Base-by-base conservation (phyloP, 169 alveolate genomes). In the Plasmodium coatneyi region DNA sequence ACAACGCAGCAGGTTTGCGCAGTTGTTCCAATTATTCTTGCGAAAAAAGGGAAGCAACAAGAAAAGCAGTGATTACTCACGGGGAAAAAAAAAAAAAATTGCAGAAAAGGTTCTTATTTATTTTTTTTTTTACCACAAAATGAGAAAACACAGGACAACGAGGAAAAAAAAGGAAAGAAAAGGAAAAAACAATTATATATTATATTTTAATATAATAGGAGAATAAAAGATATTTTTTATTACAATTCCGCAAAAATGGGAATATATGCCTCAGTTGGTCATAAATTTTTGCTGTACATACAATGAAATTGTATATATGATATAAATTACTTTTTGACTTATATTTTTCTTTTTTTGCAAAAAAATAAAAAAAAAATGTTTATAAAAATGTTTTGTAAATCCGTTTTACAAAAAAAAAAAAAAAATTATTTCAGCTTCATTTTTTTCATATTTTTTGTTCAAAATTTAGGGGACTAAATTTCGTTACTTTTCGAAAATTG, bases 381-480 rank as follows among this genome's bases (percentile, higher is more conserved):
- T 25, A 66, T 66, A 66, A 66, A 66, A 25, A 25, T 25, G 12
- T 66, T 66, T 66, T 66, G 36, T 9, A 56, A 16, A 60, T 80
- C 46, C 30, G 39, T 36, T 84, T 76, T 39, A 1, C 14, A 76
- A 41, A 60, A 84, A 54, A 80, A 76, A 80, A 72, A 84, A 56
- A 92, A 66, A 54, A 92, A 3, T 39, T 92, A 36, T 66, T 80
- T 83, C 52, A 6, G 32, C 25, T 66, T 9, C 16, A 32, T 79
- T 84, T 83, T 80, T 25, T 6, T 2, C 39, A 39, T 36, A 66
- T 80, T 74, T 92, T 76, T 36, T 7, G 7, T 80, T 76, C 71
- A 25, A 76, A 66, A 30, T 36, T 54, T 25, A 81, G 43, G 92
- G 95, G 90, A 81, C 92, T 36, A 92, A 92, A 92, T 28, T 83